A percentile compares a stretch with the other conserved stretches of the same genome.
phyloP scores from a whole-genome alignment of 2,329 filamentous ascomycete species.

The Colletotrichum abscissum region DNA sequence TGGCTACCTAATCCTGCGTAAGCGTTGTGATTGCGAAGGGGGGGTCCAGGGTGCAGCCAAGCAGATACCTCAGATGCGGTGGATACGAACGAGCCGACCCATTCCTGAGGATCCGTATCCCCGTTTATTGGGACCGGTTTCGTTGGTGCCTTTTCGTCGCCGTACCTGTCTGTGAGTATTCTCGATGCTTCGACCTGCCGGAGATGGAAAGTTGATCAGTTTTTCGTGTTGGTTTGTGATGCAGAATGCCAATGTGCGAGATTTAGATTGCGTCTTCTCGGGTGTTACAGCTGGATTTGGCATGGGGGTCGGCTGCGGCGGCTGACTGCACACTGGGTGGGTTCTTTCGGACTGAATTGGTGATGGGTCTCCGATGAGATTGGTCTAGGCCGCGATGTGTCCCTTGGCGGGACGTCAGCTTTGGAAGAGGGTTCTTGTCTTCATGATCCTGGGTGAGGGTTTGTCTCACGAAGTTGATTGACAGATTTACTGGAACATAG shows the following conservation, averaged over 20 bases:
- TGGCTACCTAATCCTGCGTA: not conserved
- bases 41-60: not conserved
- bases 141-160: too few species aligned
- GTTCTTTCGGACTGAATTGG: not conserved
- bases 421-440: not conserved
- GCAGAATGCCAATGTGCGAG: not conserved
- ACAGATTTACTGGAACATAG: not conserved
- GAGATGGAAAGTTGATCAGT: not conserved
- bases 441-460: not conserved
- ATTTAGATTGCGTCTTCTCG: not conserved
- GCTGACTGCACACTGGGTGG: not conserved
- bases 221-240: not conserved
- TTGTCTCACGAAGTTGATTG: not conserved
- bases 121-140: not conserved
- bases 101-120: not conserved
- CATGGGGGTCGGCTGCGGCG: not conserved
- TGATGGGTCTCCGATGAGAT: not conserved
- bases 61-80: not conserved
- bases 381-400: not conserved
- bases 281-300: not conserved
- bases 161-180: not conserved
- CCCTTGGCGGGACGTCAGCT: not conserved
- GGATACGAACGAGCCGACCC: not conserved
- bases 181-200: slow-evolving; percentile 1
- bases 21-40: not conserved